Base-by-base conservation (phyloP, 208 protist genomes). In the Porcisia hertigi region DNA sequence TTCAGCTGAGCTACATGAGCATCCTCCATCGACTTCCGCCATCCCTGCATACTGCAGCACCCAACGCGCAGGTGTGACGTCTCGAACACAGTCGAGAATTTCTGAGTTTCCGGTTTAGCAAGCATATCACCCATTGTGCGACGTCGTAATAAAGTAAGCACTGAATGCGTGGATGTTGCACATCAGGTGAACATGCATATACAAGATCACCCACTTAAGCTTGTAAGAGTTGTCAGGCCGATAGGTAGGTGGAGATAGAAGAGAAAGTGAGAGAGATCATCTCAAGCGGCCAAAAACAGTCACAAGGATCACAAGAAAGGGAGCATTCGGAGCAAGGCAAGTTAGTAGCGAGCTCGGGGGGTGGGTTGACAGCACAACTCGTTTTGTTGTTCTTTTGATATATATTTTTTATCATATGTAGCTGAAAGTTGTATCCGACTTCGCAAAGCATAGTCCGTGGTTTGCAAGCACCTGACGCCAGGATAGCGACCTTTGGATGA, bases 1-100 rank as follows among this genome's bases (percentile, higher is more conserved):
- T 97, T 95, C 16, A 96, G 70, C 63, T 95, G 88, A 5, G 86
- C 89, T 36, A 97, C 88, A 77, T 98, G 94, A 6, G 91, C 90
- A 76, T 98, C 96, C 81, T 98, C 94, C 96, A 98, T 98, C 2
- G 88, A 86, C 55, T 95, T 92, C 9, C 96, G 69, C 91, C 92
- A 98, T 3, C 94, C 96, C 65, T 98, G 96, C 96, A 98, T 98
- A 47, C 87, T 92, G 80, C 92, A 97, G 72, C 90, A 93, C 6
- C 90, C 96, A 9, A 96, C 92, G 70, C 84, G 83, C 8, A 96
- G 69, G 76, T 94, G 89, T 12, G 85, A 88, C 7, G 94, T 98
- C 74, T 97, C 88, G 76, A 96, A 95, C 12, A 90, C 87, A 20
- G 90, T 95, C 30, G 96, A 96, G 64, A 95, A 92, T 77, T 98